Conservation (phyloP, 768 basidiomycete species). For the Lactarius evosmus region DNA sequence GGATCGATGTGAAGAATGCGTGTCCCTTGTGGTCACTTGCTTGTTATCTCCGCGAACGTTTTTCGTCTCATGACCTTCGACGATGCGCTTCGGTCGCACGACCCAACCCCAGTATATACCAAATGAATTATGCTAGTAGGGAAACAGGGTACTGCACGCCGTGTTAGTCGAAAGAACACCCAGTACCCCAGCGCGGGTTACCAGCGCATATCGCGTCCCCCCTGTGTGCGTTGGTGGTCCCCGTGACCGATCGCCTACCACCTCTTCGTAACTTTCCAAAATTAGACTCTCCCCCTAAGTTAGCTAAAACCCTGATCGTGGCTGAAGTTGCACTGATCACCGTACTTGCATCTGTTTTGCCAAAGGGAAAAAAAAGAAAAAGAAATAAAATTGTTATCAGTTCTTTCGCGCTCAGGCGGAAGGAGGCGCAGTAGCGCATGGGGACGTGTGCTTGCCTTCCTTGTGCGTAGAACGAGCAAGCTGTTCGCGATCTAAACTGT, state of each 20-base stretch:
- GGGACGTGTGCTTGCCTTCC: constrained; percentile 83
- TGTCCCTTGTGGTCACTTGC: not conserved
- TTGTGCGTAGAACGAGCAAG: constrained; percentile 86
- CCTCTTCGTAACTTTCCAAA: not conserved
- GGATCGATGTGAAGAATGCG: constrained; percentile 16
- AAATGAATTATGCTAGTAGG: constrained; percentile 15
- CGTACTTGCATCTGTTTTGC: constrained; percentile 79
- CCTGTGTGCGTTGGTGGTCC: not conserved
- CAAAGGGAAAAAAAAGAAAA: constrained; percentile 9
- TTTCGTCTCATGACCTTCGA: constrained; percentile 17
- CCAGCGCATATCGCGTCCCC: not conserved
- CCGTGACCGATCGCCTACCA: not conserved
- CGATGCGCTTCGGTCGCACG: constrained; percentile 7
- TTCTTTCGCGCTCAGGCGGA: constrained; percentile 11
- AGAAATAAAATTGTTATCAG: constrained; percentile 32
- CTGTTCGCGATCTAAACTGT: constrained; percentile 75
- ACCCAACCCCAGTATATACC: constrained; percentile 7
- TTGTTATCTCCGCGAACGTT: constrained; percentile 13
- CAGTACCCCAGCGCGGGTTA: not conserved
- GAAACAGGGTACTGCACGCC: constrained; percentile 15
- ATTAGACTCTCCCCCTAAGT: constrained; percentile 1
- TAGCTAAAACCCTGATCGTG: constrained; percentile 46
- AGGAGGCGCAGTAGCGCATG: constrained; percentile 32
- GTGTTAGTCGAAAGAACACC: constrained; percentile 13
- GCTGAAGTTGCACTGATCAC: constrained; percentile 83